Base-by-base conservation (phyloP, 2,329 filamentous ascomycete species). In the Pseudocercospora fijiensis region DNA sequence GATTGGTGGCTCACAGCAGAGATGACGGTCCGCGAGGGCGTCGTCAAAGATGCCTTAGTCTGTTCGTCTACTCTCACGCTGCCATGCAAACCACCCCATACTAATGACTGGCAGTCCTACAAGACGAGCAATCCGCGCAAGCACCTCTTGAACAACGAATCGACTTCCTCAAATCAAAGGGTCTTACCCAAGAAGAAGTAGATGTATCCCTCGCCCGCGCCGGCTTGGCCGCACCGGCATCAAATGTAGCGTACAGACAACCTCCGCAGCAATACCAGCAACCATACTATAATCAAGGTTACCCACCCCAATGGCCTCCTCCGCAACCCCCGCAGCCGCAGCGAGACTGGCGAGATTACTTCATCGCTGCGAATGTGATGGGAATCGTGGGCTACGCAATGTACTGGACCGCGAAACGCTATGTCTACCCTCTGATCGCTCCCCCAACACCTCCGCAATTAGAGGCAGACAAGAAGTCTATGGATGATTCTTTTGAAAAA, bases 341-440 rank as follows among this genome's bases (percentile, higher is more conserved):
- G 75, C 84, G 95, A 74, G 95, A 99, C 79, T 99, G 95, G 95
- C 86, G 96, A 66, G 95, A 99, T 76, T 98, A 92, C 90, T 99
- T 99, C 79, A 98, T 99, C 78, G 96, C 98, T 92, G 95, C 95
- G 7, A 99, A 95, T 0, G 91, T 98, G 11, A 89, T 96, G 67
- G 90, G 92, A 62, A 92, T 93, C 56, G 88, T 97, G 20, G 85
- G 92, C 43, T 98, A 97, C 74, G 94, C 93, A 0, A 79, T 96
- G 22, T 99, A 95, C 76, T 86, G 89, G 68, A 85, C 97, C 16
- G 91, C 92, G 65, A 96, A 96, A 87, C 91, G 95, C 73, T 99
- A 99, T 73, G 88, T 99, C 63, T 86, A 90, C 67, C 95, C 95
- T 47, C 82, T 99, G 27, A 92, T 99, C 65, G 89, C 93, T 11